These are phyloP conservation scores for Paecilomyces dactylethromorphus DNA, from an alignment of 2,329 filamentous ascomycete genomes.

Conservation along the genomic window DNA sequence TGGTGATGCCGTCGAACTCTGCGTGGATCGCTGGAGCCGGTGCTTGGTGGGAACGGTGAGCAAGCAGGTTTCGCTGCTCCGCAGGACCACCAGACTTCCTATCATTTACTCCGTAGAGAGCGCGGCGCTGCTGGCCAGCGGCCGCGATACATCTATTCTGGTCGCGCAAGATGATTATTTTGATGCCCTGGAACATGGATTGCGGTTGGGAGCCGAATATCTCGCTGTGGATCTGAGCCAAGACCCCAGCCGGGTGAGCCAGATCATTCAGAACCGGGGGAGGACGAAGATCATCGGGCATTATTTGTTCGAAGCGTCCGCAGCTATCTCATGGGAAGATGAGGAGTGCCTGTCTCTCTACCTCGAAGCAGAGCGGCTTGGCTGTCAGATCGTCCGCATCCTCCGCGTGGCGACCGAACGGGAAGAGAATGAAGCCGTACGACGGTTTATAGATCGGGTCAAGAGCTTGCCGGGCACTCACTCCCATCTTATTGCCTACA, in stretches of 20 bases:
- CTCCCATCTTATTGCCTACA: conserved; percentile 34
- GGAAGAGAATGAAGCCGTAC: conserved; percentile 30
- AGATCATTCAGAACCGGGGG: conserved; percentile 26
- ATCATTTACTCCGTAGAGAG: conserved; percentile 52
- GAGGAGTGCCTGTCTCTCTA: conserved; percentile 25
- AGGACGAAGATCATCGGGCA: conserved; percentile 37
- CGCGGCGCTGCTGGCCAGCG: conserved; percentile 10
- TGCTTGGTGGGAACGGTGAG: conserved; percentile 46
- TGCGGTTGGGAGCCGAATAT: conserved; percentile 36
- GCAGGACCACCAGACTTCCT: conserved; percentile 50
- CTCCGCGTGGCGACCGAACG: conserved; percentile 27
- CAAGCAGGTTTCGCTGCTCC: conserved; percentile 51
- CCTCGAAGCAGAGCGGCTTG: conserved; percentile 28
- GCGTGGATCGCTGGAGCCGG: conserved; percentile 52
- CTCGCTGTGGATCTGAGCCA: conserved; percentile 30
- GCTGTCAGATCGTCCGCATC: conserved; percentile 34
- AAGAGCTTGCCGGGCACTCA: conserved; percentile 22
- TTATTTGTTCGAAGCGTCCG: conserved; percentile 23
- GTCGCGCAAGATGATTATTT: conserved; percentile 20
- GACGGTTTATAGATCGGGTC: conserved; percentile 31
- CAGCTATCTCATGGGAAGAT: conserved; percentile 26
- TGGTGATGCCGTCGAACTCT: conserved; percentile 55
- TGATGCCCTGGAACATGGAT: conserved; percentile 30
- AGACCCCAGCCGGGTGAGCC: conserved; percentile 17
- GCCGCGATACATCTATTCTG: conserved; percentile 4